Evolutionary conservation across 805 yeast species (phyloP).

Genomic region (Candida tammaniensis): DNA sequence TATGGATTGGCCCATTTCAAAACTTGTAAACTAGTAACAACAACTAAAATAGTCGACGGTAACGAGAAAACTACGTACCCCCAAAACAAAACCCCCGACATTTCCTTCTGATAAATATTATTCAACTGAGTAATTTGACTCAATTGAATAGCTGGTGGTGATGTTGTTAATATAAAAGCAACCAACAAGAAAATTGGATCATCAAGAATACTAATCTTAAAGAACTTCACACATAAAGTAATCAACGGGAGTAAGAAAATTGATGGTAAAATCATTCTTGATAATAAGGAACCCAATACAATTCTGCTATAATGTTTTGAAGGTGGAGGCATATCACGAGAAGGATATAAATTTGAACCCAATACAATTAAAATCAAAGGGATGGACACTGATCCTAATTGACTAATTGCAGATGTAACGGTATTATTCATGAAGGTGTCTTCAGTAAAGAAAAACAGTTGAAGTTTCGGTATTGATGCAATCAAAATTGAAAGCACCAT

Average conservation of each 20-base stretch:
- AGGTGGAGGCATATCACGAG: constrained; percentile 63
- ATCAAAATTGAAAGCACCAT: constrained; percentile 68
- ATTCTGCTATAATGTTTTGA: constrained; percentile 60
- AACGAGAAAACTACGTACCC: constrained; percentile 74
- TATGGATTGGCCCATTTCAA: constrained; percentile 45
- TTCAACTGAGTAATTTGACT: constrained; percentile 79
- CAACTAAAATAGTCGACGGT: constrained; percentile 73
- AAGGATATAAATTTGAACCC: constrained; percentile 76
- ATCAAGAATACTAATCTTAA: constrained; percentile 66
- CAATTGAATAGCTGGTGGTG: constrained; percentile 83
- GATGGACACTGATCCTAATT: constrained; percentile 71
- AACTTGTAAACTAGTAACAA: constrained; percentile 63
- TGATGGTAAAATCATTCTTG: constrained; percentile 79
- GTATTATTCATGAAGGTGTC: constrained; percentile 66
- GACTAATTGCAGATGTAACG: constrained; percentile 57
- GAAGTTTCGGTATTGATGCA: constrained; percentile 62
- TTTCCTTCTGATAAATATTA: constrained; percentile 72
- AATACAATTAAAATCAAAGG: constrained; percentile 73
- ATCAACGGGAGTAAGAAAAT: constrained; percentile 64
- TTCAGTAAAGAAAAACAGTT: constrained; percentile 48
- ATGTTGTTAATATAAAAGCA: constrained; percentile 68
- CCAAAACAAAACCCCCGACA: constrained; percentile 81
- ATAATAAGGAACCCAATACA: constrained; percentile 64
- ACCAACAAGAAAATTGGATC: constrained; percentile 81
- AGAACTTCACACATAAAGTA: constrained; percentile 58